A percentile compares a stretch with the other conserved stretches of the same genome.
Conservation (phyloP, 2,329 filamentous ascomycete species). For the Aspergillus melleus region DNA sequence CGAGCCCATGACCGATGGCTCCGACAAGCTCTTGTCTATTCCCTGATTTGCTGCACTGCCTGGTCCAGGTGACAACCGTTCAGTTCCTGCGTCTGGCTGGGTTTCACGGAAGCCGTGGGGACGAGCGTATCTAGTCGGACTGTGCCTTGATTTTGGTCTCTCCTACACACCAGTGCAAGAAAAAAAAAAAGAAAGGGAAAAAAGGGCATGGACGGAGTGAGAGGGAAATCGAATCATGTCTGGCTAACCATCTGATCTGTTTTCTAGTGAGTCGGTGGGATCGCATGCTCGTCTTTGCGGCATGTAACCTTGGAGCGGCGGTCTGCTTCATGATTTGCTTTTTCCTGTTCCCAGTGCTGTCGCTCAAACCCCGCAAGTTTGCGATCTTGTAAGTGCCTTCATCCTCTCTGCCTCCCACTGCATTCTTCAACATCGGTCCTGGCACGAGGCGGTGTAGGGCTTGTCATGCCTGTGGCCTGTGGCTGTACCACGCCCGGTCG, state of each 20-base stretch:
- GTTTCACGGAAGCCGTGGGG: conserved; percentile 27
- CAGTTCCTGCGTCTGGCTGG: conserved; percentile 41
- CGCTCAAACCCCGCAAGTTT: conserved; percentile 85
- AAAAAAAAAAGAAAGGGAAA: not conserved
- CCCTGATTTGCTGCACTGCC: conserved; percentile 23
- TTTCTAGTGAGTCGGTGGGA: conserved; percentile 91
- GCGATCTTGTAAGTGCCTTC: conserved; percentile 81
- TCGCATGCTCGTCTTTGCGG: conserved; percentile 85
- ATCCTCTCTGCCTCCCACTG: conserved; percentile 18
- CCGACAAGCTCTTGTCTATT: conserved; percentile 3
- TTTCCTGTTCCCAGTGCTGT: conserved; percentile 79
- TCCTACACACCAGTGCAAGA: not conserved
- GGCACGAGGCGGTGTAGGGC: conserved; percentile 18
- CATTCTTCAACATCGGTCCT: conserved; percentile 7
- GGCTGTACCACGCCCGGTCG: conserved; percentile 10
- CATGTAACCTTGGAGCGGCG: conserved; percentile 83
- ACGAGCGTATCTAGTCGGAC: not conserved
- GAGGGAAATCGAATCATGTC: not conserved
- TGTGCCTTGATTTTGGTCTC: conserved; percentile 1
- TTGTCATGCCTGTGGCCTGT: conserved; percentile 26
- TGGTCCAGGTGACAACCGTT: conserved; percentile 34
- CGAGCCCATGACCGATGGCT: conserved; percentile 23
- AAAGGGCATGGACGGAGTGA: not conserved
- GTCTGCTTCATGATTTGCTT: conserved; percentile 92
- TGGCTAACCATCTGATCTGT: not conserved